Evolutionary conservation across 768 basidiomycete genomes (phyloP), one percentile per base, ranked within the genome.

Genomic region (Pleurotus djamor): DNA sequence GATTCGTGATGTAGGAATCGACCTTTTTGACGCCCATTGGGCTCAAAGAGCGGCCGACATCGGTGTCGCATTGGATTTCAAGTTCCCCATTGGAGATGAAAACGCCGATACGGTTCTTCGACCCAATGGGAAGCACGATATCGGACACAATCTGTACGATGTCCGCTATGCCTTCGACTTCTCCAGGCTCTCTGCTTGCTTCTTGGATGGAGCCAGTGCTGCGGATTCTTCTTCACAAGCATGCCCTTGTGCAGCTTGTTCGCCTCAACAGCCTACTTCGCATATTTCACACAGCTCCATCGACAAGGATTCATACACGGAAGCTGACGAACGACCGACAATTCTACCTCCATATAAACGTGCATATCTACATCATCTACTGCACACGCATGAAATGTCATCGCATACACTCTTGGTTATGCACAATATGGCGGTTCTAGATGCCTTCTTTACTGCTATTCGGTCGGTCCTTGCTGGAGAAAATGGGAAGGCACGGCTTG

Each of bases 361-460:
- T 12, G 88, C 89, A 2, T 96, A 95, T 64, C 52, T 93, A 34
- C 92, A 96, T 67, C 93, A 96, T 65, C 82, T 96, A 12, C 74
- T 94, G 37, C 87, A 89, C 54, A 93, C 93, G 5, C 94, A 95
- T 70, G 94, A 96, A 70, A 94, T 96, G 93, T 84, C 87, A 0
- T 88, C 91, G 0, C 91, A 95, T 64, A 68, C 91, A 4, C 70
- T 94, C 21, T 81, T 95, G 14, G 80, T 78, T 9, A 77, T 86
- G 72, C 94, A 96, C 70, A 96, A 95, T 64, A 76, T 92, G 33
- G 68, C 81, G 0, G 81, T 94, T 0, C 72, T 92, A 32, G 82
- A 86, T 43, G 68, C 73, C 1, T 91, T 95, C 67, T 83, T 94
- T 48, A 72, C 71, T 0, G 83, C 82, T 0, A 73, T 94, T 1